Percentiles rank a stretch among this genome's conserved stretches.
Evolutionary conservation across 2,329 filamentous ascomycete genomes (phyloP).

Genomic region (Rhytidhysteron rufulum): DNA sequence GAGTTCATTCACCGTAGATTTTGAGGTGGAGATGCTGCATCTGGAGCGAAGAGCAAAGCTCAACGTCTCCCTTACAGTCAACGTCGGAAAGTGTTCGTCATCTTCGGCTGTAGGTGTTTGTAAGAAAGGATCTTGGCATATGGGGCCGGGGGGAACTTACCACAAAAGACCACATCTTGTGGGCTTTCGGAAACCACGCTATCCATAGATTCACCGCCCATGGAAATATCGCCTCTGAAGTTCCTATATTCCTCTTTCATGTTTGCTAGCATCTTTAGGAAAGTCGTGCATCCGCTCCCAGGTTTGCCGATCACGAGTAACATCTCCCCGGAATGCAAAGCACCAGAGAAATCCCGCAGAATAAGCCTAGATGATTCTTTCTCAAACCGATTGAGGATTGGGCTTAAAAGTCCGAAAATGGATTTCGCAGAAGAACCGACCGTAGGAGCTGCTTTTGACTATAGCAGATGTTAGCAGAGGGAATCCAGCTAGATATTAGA

Average conservation of each 20-base stretch:
- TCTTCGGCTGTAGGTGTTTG: conserved; percentile 62
- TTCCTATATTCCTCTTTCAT: conserved; percentile 50
- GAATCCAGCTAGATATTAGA: no score
- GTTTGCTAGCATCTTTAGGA: conserved; percentile 55
- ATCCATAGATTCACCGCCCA: conserved; percentile 44
- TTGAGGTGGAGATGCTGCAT: no score
- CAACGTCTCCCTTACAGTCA: conserved; percentile 79
- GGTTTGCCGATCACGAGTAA: conserved; percentile 39
- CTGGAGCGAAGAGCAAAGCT: no score
- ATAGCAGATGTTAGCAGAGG: no score
- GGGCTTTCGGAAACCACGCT: conserved; percentile 52
- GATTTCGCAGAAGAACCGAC: no score
- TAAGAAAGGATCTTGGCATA: no score
- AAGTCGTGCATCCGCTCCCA: conserved; percentile 56
- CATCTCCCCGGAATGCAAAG: conserved; percentile 46
- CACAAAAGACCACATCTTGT: conserved; percentile 46
- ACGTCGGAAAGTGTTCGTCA: conserved; percentile 72
- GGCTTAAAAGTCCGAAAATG: not conserved
- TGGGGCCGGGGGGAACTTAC: conserved; percentile 29
- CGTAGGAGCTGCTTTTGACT: no score
- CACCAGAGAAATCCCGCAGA: conserved; percentile 60
- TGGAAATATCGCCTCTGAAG: conserved; percentile 42
- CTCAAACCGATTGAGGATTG: not conserved
- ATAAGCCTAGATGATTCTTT: conserved; percentile 45
- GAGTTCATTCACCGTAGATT: no score